A percentile compares a stretch with the other conserved stretches of the same genome.
Conservation (phyloP, 2,329 filamentous ascomycete genomes). For the Gnomoniopsis smithogilvyi region DNA sequence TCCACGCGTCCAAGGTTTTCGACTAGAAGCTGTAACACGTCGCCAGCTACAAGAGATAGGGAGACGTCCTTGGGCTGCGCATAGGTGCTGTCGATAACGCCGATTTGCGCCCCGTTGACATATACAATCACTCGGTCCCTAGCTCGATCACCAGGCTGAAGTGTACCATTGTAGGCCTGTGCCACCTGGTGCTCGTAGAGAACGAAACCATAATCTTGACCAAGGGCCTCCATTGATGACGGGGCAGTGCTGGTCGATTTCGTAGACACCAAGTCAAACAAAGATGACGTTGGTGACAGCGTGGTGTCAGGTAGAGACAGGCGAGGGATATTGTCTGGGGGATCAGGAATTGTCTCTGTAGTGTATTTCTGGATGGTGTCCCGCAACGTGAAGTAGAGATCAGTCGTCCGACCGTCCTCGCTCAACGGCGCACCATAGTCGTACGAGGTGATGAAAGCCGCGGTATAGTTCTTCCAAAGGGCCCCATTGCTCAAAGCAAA, state of each 20-base stretch:
- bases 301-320: constrained; percentile 33
- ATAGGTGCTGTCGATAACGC: constrained; percentile 46
- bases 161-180: constrained; percentile 24
- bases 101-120: constrained; percentile 37
- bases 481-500: constrained; percentile 46
- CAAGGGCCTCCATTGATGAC: constrained; percentile 42
- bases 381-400: constrained; percentile 39
- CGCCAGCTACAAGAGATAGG: constrained; percentile 34
- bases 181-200: constrained; percentile 38
- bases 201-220: constrained; percentile 40
- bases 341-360: constrained; percentile 33
- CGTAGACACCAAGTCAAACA: constrained; percentile 35
- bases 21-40: constrained; percentile 40
- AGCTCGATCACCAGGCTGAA: constrained; percentile 40
- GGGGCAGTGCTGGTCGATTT: constrained; percentile 26
- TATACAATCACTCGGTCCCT: constrained; percentile 46
- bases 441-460: constrained; percentile 43
- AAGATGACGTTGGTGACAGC: constrained; percentile 31
- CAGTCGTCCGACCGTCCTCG: constrained; percentile 44
- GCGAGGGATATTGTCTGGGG: constrained; percentile 30
- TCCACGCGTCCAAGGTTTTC: constrained; percentile 51
- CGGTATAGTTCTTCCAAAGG: constrained; percentile 37
- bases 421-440: constrained; percentile 49
- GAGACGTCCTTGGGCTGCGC: constrained; percentile 33
- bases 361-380: constrained; percentile 36